Evolutionary conservation across 495 filamentous ascomycete species (phyloP), one percentile per base, ranked within the genome.

Genomic region (Jackrogersella multiformis): DNA sequence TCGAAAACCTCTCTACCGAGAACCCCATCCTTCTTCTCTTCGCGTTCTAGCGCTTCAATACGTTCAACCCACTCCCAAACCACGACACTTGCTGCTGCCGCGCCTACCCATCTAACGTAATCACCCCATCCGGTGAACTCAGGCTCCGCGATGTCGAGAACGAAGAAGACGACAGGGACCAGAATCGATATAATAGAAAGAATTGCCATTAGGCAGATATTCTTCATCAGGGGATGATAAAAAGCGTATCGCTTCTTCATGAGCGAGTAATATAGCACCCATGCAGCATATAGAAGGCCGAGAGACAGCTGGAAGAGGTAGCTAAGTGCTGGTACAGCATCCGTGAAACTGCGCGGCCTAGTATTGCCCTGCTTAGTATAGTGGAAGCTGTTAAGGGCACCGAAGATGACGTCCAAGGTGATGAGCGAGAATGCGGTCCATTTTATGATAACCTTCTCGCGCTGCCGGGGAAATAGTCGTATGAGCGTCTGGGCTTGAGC

Each of bases 51-150:
- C 0, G 93, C 93, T 75, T 99, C 95, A 54, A 99, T 99, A n/a
- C 96, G 85, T 75, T 99, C 95, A 15, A 99, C 95, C 95, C 95
- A 99, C 76, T 99, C 95, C 95, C 95, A 99, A 1, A 99, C 95
- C 13, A 98, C 90, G 16, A 97, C 95, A 78, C 93, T 97, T 6
- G 95, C 96, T 1, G 93, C 93, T 0, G 94, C 93, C 0, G 96
- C 95, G 28, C 95, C 96, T 41, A 98, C 96, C 95, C 96, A 99
- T 69, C 95, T 82, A 52, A 98, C 92, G 71, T 97, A 99, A 64
- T 96, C 95, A 69, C 95, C 96, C 95, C 95, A 99, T 13, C 92
- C 93, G 24, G 92, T 92, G 46, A 97, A 88, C 45, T 90, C 87
- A 8, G 92, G 89, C 68, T 94, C 89, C 10, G 91, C 89, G 41